Conservation (phyloP, 2,329 filamentous ascomycete species). For the Cladosporium austrohemisphaericum region DNA sequence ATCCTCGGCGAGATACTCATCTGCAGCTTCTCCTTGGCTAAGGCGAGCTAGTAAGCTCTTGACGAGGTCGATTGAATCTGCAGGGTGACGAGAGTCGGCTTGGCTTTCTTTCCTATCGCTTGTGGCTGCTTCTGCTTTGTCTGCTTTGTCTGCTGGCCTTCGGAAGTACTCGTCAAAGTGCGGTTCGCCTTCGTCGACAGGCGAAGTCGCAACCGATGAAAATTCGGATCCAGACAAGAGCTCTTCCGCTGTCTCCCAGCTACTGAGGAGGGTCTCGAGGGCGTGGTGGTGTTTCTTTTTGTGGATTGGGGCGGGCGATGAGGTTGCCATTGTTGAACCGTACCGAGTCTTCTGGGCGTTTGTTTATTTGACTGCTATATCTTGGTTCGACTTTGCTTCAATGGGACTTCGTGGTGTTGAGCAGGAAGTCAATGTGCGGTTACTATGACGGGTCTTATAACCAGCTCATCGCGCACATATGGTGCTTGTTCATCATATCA, state of each 20-base stretch:
- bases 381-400: no score
- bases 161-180: no score
- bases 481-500: no score
- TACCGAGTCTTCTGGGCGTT: no score
- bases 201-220: not conserved
- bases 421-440: no score
- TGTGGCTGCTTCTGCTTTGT: not conserved
- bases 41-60: not conserved
- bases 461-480: no score
- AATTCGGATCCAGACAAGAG: slow-evolving; percentile 1
- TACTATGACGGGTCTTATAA: no score
- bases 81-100: no score
- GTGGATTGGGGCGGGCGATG: not conserved
- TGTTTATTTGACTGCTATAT: no score
- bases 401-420: no score
- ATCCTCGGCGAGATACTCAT: not conserved
- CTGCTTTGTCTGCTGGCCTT: no score
- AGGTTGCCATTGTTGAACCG: no score
- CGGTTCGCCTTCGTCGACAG: not conserved
- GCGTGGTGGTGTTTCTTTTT: not conserved
- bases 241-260: not conserved
- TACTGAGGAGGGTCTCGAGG: not conserved
- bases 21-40: not conserved
- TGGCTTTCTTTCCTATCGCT: not conserved
- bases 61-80: not conserved